Conservation (phyloP, 208 protist species). For the Crithidia bombi region DNA sequence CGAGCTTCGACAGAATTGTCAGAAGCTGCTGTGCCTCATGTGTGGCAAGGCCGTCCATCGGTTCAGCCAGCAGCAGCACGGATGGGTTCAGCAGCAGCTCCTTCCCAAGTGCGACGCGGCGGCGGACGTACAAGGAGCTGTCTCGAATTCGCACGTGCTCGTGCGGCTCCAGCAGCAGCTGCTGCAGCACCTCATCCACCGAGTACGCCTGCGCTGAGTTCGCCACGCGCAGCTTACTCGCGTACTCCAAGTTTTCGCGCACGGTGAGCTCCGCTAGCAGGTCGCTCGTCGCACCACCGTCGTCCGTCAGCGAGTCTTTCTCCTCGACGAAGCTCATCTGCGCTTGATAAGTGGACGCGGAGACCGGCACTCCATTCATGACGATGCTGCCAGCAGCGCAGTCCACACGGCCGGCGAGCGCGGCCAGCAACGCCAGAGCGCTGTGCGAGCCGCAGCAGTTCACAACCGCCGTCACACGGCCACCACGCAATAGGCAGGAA, state of each 20-base stretch:
- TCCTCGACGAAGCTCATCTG: constrained; percentile 38
- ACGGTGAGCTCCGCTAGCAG: constrained; percentile 53
- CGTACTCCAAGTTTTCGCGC: constrained; percentile 60
- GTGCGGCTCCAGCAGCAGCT: constrained; percentile 44
- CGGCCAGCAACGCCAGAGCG: constrained; percentile 46
- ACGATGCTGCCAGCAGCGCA: constrained; percentile 44
- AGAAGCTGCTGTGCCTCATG: constrained; percentile 72
- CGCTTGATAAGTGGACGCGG: constrained; percentile 45
- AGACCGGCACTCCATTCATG: constrained; percentile 62
- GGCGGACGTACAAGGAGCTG: constrained; percentile 55
- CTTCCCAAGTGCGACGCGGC: constrained; percentile 55
- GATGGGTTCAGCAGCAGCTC: constrained; percentile 67
- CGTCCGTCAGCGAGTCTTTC: constrained; percentile 7
- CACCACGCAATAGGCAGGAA: constrained; percentile 50
- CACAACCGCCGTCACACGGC: constrained; percentile 66
- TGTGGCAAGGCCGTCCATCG: constrained; percentile 55
- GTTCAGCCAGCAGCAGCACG: constrained; percentile 56
- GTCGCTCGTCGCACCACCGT: constrained; percentile 18
- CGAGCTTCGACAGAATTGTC: constrained; percentile 46
- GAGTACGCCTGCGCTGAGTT: constrained; percentile 39
- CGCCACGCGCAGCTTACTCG: constrained; percentile 51
- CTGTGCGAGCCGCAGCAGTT: constrained; percentile 57
- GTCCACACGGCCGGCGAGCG: constrained; percentile 46
- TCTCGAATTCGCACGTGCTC: constrained; percentile 30
- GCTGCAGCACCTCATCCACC: constrained; percentile 46